These are phyloP conservation scores for Rhizophagus clarus DNA, from an alignment of 192 early-diverging fungal species.

Conservation along the genomic window DNA sequence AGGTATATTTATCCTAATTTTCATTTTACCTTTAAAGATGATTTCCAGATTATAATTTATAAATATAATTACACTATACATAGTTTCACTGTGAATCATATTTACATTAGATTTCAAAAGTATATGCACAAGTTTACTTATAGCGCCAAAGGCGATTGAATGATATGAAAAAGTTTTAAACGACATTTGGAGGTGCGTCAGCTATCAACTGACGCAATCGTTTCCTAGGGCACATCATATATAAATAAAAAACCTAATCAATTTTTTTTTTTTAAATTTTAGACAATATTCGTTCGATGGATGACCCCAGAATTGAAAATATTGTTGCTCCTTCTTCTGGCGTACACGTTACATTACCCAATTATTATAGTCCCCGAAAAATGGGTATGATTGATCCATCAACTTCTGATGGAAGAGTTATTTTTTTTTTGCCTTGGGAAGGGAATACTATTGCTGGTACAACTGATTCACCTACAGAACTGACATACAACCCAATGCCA, in stretches of 20 bases:
- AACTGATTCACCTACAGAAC: conserved; percentile 87
- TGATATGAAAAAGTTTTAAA: too few relatives aligned
- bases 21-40: too few relatives aligned
- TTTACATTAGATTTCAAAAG: too few relatives aligned
- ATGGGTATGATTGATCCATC: conserved; percentile 95
- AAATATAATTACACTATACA: too few relatives aligned
- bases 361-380: conserved; percentile 90
- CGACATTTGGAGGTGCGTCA: too few relatives aligned
- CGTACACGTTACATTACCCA: conserved; percentile 93
- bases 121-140: too few relatives aligned
- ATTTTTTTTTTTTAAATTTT: not conserved
- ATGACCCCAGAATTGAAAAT: conserved; percentile 69
- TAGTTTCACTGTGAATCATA: too few relatives aligned
- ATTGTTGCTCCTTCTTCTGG: conserved; percentile 95
- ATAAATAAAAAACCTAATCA: not conserved
- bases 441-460: conserved; percentile 96
- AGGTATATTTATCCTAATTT: conserved; percentile 24
- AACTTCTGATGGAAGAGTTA: conserved; percentile 93
- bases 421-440: conserved; percentile 98
- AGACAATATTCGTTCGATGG: conserved; percentile 91
- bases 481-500: conserved; percentile 83
- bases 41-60: too few relatives aligned
- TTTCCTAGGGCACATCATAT: too few relatives aligned
- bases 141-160: too few relatives aligned
- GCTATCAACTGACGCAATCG: too few relatives aligned